Percentiles rank a stretch among this genome's conserved stretches.
Conservation (phyloP, 1,139 yeast genomes). For the Magnusiomyces clavatus region DNA sequence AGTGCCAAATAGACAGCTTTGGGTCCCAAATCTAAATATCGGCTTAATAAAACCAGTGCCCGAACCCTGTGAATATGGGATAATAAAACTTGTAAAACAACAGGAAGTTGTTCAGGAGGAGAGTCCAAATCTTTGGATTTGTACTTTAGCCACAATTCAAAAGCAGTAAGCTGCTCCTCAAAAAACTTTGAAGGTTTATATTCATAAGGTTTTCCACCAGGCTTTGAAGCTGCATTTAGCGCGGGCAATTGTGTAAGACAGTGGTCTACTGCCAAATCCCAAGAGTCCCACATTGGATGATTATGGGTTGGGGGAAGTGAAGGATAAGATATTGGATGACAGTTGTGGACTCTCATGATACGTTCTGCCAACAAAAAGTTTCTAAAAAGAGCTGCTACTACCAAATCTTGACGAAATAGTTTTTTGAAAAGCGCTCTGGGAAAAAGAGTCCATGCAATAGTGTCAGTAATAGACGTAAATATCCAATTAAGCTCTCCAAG, state of each 20-base stretch:
- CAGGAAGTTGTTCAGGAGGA: slow-evolving; percentile 94
- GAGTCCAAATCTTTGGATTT: slow-evolving; percentile 63
- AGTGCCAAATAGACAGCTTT: slow-evolving; percentile 94
- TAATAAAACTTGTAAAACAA: slow-evolving; percentile 80
- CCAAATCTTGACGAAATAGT: slow-evolving; percentile 86
- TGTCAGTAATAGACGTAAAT: slow-evolving; percentile 95
- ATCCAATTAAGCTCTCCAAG: slow-evolving; percentile 96
- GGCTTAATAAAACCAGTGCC: slow-evolving; percentile 75
- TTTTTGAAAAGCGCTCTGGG: slow-evolving; percentile 85
- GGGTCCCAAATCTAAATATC: slow-evolving; percentile 89
- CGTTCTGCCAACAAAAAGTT: slow-evolving; percentile 87
- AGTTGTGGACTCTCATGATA: slow-evolving; percentile 87
- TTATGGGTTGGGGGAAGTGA: slow-evolving; percentile 75
- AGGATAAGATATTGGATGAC: slow-evolving; percentile 94
- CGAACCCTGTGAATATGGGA: slow-evolving; percentile 92
- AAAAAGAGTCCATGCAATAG: slow-evolving; percentile 93
- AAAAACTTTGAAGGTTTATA: slow-evolving; percentile 90
- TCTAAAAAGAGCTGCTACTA: slow-evolving; percentile 93
- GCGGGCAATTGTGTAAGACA: slow-evolving; percentile 52
- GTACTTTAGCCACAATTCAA: slow-evolving; percentile 91
- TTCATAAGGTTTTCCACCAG: slow-evolving; percentile 33
- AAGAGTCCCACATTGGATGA: slow-evolving; percentile 96
- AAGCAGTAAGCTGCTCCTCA: slow-evolving; percentile 92
- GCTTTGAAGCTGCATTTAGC: slow-evolving; percentile 30
- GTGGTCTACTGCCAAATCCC: slow-evolving; percentile 97